Conservation (phyloP, 441 rosid genomes). For the Jatropha podagrica region DNA sequence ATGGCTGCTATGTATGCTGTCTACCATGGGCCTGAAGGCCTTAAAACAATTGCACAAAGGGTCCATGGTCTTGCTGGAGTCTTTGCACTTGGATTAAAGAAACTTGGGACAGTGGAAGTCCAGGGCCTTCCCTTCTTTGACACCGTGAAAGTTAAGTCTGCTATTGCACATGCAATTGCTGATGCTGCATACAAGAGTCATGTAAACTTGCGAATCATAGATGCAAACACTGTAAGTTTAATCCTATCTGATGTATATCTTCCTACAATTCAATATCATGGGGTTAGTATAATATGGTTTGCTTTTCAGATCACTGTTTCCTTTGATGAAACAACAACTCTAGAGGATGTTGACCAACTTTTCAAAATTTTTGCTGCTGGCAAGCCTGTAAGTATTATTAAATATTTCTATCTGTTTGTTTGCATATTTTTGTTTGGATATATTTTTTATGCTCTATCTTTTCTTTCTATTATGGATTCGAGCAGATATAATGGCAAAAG, state of each 20-base stretch:
- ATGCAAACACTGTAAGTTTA: conserved; percentile 73
- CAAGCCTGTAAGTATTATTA: conserved; percentile 48
- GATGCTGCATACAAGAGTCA: conserved; percentile 67
- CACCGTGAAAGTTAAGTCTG: conserved; percentile 69
- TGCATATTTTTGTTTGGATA: too few relatives aligned
- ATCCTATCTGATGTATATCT: conserved; percentile 15
- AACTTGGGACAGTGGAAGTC: conserved; percentile 83
- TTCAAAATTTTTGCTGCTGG: conserved; percentile 73
- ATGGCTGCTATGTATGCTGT: conserved; percentile 99
- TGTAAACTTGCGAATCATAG: conserved; percentile 79
- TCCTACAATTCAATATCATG: conserved; percentile 1
- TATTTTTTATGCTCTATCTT: too few relatives aligned
- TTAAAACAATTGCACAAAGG: conserved; percentile 74
- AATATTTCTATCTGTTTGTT: not conserved
- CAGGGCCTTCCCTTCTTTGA: conserved; percentile 82
- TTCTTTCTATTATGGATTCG: too few relatives aligned
- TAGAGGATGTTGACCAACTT: conserved; percentile 89
- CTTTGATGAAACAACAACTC: conserved; percentile 91
- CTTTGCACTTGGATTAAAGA: conserved; percentile 77
- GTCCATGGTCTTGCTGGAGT: conserved; percentile 93
- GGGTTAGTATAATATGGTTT: conserved; percentile 29
- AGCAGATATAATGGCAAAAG: too few relatives aligned
- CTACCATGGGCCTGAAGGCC: conserved; percentile 96
- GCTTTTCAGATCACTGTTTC: conserved; percentile 73
- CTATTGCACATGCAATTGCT: conserved; percentile 74